Conservation (phyloP, 305 asterid genomes). For the Fraxinus baroniana region DNA sequence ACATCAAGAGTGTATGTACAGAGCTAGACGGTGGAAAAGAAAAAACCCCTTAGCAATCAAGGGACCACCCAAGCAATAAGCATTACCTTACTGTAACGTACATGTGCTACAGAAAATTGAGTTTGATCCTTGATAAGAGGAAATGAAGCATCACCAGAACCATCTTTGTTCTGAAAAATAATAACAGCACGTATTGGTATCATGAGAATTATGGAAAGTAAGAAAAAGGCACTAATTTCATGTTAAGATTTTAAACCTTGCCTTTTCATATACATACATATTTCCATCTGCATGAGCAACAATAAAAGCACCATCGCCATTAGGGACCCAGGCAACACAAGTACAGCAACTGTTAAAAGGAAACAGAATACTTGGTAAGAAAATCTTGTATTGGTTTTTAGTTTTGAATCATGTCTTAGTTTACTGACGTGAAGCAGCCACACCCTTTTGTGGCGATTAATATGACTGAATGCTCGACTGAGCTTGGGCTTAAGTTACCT, state of each 20-base stretch:
- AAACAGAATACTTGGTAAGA: conserved; percentile 17
- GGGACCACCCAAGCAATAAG: neutral
- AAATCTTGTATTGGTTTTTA: neutral
- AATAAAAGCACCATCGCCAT: conserved; percentile 56
- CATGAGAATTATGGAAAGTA: neutral
- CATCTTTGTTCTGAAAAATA: conserved; percentile 77
- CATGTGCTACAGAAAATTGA: conserved; percentile 90
- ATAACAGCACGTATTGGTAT: conserved; percentile 10
- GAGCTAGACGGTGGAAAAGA: conserved; percentile 1
- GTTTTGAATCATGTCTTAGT: neutral
- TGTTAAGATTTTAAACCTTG: conserved; percentile 33
- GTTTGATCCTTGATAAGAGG: conserved; percentile 89
- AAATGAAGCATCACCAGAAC: conserved; percentile 94
- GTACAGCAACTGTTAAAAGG: conserved; percentile 53
- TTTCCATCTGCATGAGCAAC: conserved; percentile 70
- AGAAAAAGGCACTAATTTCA: neutral
- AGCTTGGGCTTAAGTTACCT: neutral
- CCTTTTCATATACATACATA: conserved; percentile 63
- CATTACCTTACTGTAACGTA: conserved; percentile 92
- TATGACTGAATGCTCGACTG: neutral
- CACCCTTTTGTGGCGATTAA: neutral
- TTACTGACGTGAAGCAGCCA: neutral
- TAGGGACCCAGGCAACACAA: conserved; percentile 63
- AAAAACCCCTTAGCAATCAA: neutral
- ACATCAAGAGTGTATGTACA: neutral